A percentile compares a stretch with the other conserved stretches of the same genome.
Evolutionary conservation across 2,329 filamentous ascomycete genomes (phyloP).

Genomic region (Alternaria arbusti): DNA sequence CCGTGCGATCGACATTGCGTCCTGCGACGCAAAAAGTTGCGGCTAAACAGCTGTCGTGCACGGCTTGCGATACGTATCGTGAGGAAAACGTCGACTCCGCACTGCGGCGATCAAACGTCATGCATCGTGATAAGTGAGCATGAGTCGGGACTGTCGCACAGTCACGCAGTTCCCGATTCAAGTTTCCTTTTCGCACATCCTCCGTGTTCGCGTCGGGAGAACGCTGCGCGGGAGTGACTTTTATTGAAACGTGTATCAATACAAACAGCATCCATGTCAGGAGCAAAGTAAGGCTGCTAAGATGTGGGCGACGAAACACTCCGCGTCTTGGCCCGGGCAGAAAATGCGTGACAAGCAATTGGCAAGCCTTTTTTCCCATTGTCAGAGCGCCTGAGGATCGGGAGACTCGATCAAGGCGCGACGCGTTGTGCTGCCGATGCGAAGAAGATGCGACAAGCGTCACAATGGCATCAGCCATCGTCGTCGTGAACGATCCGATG

Average conservation of each 20-base stretch:
- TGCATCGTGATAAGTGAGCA: neutral
- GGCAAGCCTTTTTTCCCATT: neutral
- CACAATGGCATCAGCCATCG: neutral
- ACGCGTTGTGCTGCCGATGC: neutral
- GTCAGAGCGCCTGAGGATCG: neutral
- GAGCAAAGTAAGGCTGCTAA: neutral
- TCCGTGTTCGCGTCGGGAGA: neutral
- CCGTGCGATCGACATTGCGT: slow-evolving; percentile 1
- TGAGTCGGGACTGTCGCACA: neutral
- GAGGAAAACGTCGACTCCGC: neutral
- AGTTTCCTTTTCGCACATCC: neutral
- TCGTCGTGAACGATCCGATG: neutral
- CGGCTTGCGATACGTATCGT: neutral
- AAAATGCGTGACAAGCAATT: neutral
- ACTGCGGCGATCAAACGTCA: neutral
- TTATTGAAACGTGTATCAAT: neutral
- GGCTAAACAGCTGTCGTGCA: neutral
- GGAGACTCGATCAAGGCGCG: neutral
- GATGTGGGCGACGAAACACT: neutral
- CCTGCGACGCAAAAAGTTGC: slow-evolving; percentile 1
- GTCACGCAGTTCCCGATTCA: neutral
- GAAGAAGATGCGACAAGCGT: neutral
- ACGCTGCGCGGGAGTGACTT: neutral
- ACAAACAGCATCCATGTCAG: neutral
- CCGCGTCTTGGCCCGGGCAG: neutral